Evolutionary conservation across 1,284 basidiomycete genomes (phyloP).

Genomic region (Irpex lacteus): DNA sequence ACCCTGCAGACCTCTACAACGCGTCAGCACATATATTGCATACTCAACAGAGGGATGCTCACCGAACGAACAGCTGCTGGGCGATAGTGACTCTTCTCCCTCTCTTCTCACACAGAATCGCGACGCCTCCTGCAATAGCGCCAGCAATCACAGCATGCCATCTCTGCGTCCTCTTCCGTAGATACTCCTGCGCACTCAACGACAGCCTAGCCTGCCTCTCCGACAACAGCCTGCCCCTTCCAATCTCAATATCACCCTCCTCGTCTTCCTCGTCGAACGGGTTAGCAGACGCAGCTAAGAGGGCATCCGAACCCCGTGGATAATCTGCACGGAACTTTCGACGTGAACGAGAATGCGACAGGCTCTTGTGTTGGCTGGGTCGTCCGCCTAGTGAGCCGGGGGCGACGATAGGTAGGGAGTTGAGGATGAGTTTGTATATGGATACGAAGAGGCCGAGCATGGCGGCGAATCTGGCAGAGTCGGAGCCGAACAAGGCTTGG

Average conservation of each 20-base stretch:
- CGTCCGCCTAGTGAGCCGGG: slow-evolving; percentile 37
- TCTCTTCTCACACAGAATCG: slow-evolving; percentile 80
- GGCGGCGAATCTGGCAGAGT: slow-evolving; percentile 78
- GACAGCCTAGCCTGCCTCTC: slow-evolving; percentile 52
- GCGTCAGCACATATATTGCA: no score
- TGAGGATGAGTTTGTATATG: slow-evolving; percentile 81
- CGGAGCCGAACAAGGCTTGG: slow-evolving; percentile 76
- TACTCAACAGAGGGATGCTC: no score
- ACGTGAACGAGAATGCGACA: slow-evolving; percentile 21
- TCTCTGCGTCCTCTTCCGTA: slow-evolving; percentile 61
- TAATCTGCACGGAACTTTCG: background rate
- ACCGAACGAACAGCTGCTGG: slow-evolving; percentile 91
- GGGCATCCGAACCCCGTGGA: background rate
- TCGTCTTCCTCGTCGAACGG: slow-evolving; percentile 23
- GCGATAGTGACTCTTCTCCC: slow-evolving; percentile 72
- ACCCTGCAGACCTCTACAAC: slow-evolving; percentile 74
- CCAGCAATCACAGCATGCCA: slow-evolving; percentile 94
- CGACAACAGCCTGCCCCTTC: slow-evolving; percentile 15
- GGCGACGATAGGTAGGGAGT: slow-evolving; percentile 79
- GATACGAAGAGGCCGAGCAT: slow-evolving; percentile 86
- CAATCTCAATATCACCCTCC: slow-evolving; percentile 19
- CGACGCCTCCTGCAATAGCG: slow-evolving; percentile 77
- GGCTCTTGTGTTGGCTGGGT: slow-evolving; percentile 18
- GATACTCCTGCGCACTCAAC: slow-evolving; percentile 58
- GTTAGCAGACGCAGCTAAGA: slow-evolving; percentile 9